These are phyloP conservation scores for Colletotrichum sidae DNA, from an alignment of 2,329 filamentous ascomycete genomes.

Conservation along the genomic window DNA sequence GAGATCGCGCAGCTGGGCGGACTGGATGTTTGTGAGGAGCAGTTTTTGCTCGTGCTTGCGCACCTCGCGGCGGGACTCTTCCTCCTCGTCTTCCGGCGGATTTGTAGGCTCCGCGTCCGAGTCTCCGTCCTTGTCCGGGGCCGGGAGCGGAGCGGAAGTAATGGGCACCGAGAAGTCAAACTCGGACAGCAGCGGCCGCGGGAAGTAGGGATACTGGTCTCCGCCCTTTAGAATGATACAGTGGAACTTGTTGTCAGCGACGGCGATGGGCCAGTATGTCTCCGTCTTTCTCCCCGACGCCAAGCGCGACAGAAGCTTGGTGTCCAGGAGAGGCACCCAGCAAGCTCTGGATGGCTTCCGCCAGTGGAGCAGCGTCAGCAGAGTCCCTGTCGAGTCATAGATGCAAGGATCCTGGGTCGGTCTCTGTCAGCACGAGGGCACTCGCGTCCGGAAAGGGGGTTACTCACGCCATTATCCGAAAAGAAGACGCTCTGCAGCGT, in stretches of 20 bases:
- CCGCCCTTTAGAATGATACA: conserved; percentile 99
- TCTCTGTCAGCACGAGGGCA: conserved; percentile 13
- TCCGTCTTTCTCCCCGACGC: conserved; percentile 88
- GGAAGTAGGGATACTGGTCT: conserved; percentile 93
- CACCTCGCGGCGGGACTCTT: conserved; percentile 56
- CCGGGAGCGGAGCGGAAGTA: conserved; percentile 57
- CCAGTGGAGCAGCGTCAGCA: conserved; percentile 93
- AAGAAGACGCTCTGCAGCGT: conserved; percentile 89
- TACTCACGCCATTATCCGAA: conserved; percentile 84
- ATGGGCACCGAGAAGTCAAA: conserved; percentile 93
- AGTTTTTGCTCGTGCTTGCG: conserved; percentile 83
- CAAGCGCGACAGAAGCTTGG: conserved; percentile 82
- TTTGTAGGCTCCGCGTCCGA: conserved; percentile 43
- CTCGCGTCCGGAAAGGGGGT: background rate
- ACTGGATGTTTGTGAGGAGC: conserved; percentile 78
- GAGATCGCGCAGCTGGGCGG: conserved; percentile 81
- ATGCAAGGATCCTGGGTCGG: conserved; percentile 84
- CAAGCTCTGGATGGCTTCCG: conserved; percentile 84
- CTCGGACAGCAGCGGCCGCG: conserved; percentile 87
- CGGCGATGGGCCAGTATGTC: conserved; percentile 94
- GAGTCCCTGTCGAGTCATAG: conserved; percentile 91
- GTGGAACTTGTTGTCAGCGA: conserved; percentile 92
- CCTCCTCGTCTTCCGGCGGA: conserved; percentile 44
- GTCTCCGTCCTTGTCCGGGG: conserved; percentile 48
- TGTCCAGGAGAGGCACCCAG: conserved; percentile 95